Conservation (phyloP, 192 early-diverging fungal genomes). For the Gamsiella multidivaricata region DNA sequence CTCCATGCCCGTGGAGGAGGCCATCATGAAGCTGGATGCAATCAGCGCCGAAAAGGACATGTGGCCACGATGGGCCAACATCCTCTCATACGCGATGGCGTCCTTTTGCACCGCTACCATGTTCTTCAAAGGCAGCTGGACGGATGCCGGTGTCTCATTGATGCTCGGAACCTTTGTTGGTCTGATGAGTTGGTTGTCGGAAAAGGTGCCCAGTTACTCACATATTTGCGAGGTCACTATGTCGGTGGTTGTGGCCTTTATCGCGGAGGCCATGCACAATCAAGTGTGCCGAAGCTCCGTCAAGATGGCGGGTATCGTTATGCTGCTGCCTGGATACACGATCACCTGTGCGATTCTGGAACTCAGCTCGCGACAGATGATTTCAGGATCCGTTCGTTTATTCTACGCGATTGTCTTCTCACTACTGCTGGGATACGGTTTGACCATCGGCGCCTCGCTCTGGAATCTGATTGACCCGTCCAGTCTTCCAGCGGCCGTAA, state of each 20-base stretch:
- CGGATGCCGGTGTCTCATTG: constrained; percentile 69
- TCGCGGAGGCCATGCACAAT: constrained; percentile 63
- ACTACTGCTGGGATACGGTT: constrained; percentile 81
- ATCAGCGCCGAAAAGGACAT: constrained; percentile 67
- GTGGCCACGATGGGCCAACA: constrained; percentile 71
- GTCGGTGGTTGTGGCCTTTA: constrained; percentile 61
- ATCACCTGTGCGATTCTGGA: constrained; percentile 90
- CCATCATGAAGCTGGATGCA: constrained; percentile 69
- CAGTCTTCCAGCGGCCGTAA: constrained; percentile 12
- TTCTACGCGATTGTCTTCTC: constrained; percentile 86
- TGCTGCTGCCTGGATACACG: constrained; percentile 80
- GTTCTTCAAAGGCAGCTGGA: constrained; percentile 77
- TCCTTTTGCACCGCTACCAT: constrained; percentile 72
- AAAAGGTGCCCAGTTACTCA: constrained; percentile 63
- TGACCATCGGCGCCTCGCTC: constrained; percentile 72
- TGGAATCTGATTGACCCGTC: constrained; percentile 60
- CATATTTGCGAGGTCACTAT: constrained; percentile 64
- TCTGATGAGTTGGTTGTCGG: constrained; percentile 69
- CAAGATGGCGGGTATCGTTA: constrained; percentile 65
- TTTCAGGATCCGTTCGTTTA: constrained; percentile 88
- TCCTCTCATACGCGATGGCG: constrained; percentile 64
- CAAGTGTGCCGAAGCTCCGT: constrained; percentile 71
- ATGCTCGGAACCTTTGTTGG: constrained; percentile 59
- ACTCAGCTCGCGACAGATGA: constrained; percentile 88
- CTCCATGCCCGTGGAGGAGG: constrained; percentile 73